These are phyloP conservation scores for Lasiosphaeris hirsuta DNA, from an alignment of 495 filamentous ascomycete species.

Conservation along the genomic window DNA sequence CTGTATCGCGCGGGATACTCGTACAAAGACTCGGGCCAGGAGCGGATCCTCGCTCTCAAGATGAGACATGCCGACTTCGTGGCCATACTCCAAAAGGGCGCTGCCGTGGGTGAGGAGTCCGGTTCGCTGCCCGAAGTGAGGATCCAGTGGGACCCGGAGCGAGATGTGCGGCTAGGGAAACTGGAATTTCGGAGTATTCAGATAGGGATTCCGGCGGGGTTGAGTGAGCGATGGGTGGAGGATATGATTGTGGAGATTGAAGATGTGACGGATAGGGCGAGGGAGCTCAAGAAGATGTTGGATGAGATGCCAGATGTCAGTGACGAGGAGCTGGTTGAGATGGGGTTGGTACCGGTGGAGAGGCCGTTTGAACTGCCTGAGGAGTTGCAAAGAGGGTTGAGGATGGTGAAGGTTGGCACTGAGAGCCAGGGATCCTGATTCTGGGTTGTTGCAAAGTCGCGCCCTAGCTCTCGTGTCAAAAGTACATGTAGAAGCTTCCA, in stretches of 20 bases:
- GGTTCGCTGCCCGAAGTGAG: slow-evolving; percentile 40
- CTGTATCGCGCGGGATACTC: slow-evolving; percentile 57
- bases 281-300: slow-evolving; percentile 42
- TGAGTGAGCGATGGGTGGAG: slow-evolving; percentile 44
- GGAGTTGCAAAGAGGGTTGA: slow-evolving; percentile 15
- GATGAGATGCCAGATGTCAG: slow-evolving; percentile 33
- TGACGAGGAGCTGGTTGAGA: slow-evolving; percentile 37
- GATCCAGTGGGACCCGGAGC: slow-evolving; percentile 65
- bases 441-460: neutral
- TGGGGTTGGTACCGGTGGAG: slow-evolving; percentile 45
- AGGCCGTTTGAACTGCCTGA: slow-evolving; percentile 40
- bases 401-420: slow-evolving; percentile 12
- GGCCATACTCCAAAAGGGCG: slow-evolving; percentile 32
- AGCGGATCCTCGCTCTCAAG: slow-evolving; percentile 52
- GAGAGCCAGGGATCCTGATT: neutral
- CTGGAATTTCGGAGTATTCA: slow-evolving; percentile 55
- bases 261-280: slow-evolving; percentile 56
- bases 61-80: slow-evolving; percentile 47
- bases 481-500: neutral
- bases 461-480: neutral
- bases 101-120: neutral
- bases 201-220: slow-evolving; percentile 50
- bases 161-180: slow-evolving; percentile 38
- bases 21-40: slow-evolving; percentile 46
- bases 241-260: slow-evolving; percentile 53